Percentiles rank a stretch among this genome's conserved stretches.
Evolutionary conservation across 805 yeast genomes (phyloP).

Genomic region (Sugiyamaella smithiae): DNA sequence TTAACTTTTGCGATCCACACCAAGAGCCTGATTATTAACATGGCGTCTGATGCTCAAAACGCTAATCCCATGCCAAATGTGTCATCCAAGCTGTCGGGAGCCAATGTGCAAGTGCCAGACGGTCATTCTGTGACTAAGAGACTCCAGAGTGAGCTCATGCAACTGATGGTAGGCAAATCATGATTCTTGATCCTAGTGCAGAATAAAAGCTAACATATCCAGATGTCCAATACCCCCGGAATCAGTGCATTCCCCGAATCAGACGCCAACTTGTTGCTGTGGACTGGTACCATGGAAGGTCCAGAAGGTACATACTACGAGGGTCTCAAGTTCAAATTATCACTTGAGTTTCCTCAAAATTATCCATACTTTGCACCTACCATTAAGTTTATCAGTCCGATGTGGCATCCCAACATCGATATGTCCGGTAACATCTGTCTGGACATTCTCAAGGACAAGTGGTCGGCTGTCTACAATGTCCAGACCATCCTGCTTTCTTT

Average conservation of each 20-base stretch:
- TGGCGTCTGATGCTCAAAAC: slow-evolving; percentile 18
- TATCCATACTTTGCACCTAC: slow-evolving; percentile 60
- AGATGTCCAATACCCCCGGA: slow-evolving; percentile 49
- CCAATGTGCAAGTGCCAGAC: slow-evolving; percentile 29
- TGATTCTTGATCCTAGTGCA: neutral
- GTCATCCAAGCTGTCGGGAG: slow-evolving; percentile 6
- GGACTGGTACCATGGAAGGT: slow-evolving; percentile 61
- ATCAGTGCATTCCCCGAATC: slow-evolving; percentile 53
- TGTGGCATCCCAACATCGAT: slow-evolving; percentile 67
- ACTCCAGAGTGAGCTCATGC: slow-evolving; percentile 51
- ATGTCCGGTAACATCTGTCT: slow-evolving; percentile 63
- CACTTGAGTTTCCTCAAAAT: slow-evolving; percentile 49
- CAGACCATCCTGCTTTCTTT: slow-evolving; percentile 57
- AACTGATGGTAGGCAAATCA: slow-evolving; percentile 40
- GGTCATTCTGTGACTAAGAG: slow-evolving; percentile 51
- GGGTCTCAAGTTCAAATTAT: slow-evolving; percentile 49
- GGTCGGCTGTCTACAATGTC: slow-evolving; percentile 63
- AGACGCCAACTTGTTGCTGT: slow-evolving; percentile 50
- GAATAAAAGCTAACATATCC: neutral
- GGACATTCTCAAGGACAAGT: slow-evolving; percentile 60
- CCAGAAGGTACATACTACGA: slow-evolving; percentile 57
- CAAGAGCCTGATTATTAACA: too few relatives aligned
- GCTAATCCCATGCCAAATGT: slow-evolving; percentile 14
- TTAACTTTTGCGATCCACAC: too few relatives aligned
- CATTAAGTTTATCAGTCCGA: slow-evolving; percentile 54